These are phyloP conservation scores for Ceratocystis cacaofunesta DNA, from an alignment of 2,329 filamentous ascomycete genomes.

Conservation along the genomic window DNA sequence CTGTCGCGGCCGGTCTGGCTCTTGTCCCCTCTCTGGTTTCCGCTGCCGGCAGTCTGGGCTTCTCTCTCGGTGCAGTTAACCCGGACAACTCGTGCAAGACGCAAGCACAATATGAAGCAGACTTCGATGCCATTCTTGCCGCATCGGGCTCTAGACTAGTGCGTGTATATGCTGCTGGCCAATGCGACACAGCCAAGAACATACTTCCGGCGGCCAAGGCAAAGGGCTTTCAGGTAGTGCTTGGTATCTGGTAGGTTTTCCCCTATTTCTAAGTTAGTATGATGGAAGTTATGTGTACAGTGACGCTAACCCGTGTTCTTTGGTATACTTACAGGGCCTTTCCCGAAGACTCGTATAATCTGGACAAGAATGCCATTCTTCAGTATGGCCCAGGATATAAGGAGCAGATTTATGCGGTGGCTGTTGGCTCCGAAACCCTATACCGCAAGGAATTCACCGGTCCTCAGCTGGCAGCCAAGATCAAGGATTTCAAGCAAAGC, in stretches of 20 bases:
- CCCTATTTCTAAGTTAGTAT: not conserved
- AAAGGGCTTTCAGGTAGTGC: conserved; percentile 51
- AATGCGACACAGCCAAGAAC: conserved; percentile 48
- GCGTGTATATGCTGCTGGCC: conserved; percentile 50
- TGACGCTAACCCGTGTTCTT: not conserved
- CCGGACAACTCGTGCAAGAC: conserved; percentile 46
- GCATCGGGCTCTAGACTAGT: conserved; percentile 40
- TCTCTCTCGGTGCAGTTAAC: conserved; percentile 51
- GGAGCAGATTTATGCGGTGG: conserved; percentile 50
- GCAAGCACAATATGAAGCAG: conserved; percentile 45
- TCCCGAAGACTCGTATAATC: conserved; percentile 43
- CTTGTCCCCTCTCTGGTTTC: conserved; percentile 26
- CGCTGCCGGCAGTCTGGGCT: conserved; percentile 37
- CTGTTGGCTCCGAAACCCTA: conserved; percentile 54
- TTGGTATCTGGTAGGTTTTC: conserved; percentile 48
- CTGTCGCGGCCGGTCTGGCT: conserved; percentile 16
- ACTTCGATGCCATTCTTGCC: conserved; percentile 46
- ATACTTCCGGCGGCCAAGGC: conserved; percentile 51
- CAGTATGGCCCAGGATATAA: conserved; percentile 34
- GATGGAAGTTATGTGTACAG: not conserved
- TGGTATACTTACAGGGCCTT: conserved; percentile 36
- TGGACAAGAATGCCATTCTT: conserved; percentile 39
- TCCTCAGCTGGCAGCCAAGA: conserved; percentile 42
- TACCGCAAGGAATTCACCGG: conserved; percentile 55
- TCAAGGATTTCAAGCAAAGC: conserved; percentile 43